A percentile compares a stretch with the other conserved stretches of the same genome.
Evolutionary conservation across 2,329 filamentous ascomycete genomes (phyloP).

Genomic region (Ophiostoma australiae): DNA sequence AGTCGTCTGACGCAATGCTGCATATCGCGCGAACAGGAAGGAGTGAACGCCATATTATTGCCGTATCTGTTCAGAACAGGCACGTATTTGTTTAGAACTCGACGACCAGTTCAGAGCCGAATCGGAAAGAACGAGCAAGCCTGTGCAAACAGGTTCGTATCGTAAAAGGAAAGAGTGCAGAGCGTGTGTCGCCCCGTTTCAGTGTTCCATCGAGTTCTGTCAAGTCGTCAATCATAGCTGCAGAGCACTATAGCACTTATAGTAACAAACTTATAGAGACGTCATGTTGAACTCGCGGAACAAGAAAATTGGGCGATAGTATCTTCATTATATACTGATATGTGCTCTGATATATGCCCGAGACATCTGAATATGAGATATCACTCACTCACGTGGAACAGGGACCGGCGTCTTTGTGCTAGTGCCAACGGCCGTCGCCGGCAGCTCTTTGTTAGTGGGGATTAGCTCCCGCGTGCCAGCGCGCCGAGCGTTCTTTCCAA

Average conservation of each 20-base stretch:
- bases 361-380: background rate
- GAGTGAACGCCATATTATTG: slow-evolving; percentile 7
- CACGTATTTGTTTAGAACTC: background rate
- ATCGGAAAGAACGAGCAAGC: background rate
- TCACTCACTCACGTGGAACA: background rate
- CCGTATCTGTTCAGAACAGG: background rate
- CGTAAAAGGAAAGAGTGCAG: background rate
- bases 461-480: slow-evolving; percentile 18
- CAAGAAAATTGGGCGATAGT: background rate
- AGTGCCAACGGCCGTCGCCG: slow-evolving; percentile 14
- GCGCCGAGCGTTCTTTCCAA: background rate
- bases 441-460: slow-evolving; percentile 8
- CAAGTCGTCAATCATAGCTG: slow-evolving; percentile 2
- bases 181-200: background rate
- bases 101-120: background rate
- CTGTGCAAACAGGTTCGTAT: background rate
- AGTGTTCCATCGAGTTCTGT: background rate
- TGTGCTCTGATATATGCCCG: background rate
- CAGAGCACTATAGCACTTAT: background rate
- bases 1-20: slow-evolving; percentile 21
- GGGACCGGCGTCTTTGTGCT: slow-evolving; percentile 6
- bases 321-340: background rate
- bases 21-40: slow-evolving; percentile 14
- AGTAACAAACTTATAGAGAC: background rate
- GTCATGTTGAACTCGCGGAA: background rate